Evolutionary conservation across 352 stramenopile species (phyloP).

Genomic region (Vaucheria bursata): DNA sequence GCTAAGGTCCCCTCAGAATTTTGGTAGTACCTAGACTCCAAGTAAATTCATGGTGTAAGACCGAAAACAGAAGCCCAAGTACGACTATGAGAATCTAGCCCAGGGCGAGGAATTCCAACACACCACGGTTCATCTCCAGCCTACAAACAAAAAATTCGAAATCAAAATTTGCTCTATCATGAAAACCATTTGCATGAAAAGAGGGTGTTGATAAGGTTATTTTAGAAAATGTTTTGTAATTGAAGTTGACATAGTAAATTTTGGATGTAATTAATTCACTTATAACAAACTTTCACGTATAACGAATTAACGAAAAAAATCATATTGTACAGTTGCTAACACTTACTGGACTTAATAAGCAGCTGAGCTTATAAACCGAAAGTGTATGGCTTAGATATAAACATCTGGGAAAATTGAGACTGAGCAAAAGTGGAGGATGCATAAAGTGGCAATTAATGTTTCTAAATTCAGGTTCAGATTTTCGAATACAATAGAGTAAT

Average conservation of each 20-base stretch:
- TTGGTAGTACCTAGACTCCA: no score
- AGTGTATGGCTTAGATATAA: no score
- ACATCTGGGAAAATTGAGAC: background rate
- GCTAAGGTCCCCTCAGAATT: no score
- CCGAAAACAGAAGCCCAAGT: background rate
- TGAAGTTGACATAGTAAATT: background rate
- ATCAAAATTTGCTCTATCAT: background rate
- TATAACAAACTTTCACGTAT: no score
- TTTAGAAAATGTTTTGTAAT: background rate
- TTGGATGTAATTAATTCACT: no score
- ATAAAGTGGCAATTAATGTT: no score
- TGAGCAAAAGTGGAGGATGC: background rate
- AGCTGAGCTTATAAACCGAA: no score
- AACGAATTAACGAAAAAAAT: no score
- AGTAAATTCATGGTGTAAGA: no score
- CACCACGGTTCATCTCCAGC: background rate
- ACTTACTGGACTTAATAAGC: background rate
- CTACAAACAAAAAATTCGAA: background rate
- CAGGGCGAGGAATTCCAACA: background rate
- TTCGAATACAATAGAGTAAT: background rate
- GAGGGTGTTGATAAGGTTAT: background rate
- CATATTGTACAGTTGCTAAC: background rate
- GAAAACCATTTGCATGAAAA: background rate
- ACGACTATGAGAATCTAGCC: background rate
- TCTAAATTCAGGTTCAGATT: background rate